Conservation (phyloP, 2,329 filamentous ascomycete species). For the Colletotrichum musicola region DNA sequence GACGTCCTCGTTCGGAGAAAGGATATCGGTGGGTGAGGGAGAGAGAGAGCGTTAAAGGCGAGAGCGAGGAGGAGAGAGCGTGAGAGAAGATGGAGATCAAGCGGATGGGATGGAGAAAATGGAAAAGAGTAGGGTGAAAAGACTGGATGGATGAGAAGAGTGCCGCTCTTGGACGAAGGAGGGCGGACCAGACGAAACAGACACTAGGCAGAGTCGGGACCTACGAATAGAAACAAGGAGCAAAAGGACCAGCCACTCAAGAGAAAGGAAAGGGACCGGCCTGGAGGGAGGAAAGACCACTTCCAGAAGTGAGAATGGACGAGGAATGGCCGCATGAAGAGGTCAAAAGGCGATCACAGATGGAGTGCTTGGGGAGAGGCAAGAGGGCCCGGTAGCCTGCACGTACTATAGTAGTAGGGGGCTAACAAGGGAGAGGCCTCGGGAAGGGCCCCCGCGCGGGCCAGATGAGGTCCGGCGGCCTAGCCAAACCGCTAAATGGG, state of each 20-base stretch:
- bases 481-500: constrained; percentile 45
- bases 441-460: constrained; percentile 47
- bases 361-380: constrained; percentile 40
- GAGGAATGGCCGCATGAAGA: constrained; percentile 38
- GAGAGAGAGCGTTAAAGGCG: constrained; percentile 19
- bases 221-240: constrained; percentile 51
- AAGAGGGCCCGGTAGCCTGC: constrained; percentile 6
- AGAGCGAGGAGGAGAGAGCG: constrained; percentile 38
- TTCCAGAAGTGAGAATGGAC: constrained; percentile 24
- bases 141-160: constrained; percentile 29
- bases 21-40: neutral
- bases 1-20: constrained; percentile 22
- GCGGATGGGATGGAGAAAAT: constrained; percentile 42
- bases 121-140: constrained; percentile 43
- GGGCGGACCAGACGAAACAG: constrained; percentile 60
- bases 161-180: constrained; percentile 39
- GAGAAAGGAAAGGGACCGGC: constrained; percentile 43
- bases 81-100: constrained; percentile 30
- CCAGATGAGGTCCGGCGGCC: constrained; percentile 47
- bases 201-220: constrained; percentile 48
- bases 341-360: constrained; percentile 36
- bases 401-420: constrained; percentile 28
- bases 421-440: constrained; percentile 33
- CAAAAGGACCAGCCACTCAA: constrained; percentile 47
- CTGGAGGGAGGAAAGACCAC: constrained; percentile 27